Conservation (phyloP, 208 protist genomes). For the Borovskyia barvae region DNA sequence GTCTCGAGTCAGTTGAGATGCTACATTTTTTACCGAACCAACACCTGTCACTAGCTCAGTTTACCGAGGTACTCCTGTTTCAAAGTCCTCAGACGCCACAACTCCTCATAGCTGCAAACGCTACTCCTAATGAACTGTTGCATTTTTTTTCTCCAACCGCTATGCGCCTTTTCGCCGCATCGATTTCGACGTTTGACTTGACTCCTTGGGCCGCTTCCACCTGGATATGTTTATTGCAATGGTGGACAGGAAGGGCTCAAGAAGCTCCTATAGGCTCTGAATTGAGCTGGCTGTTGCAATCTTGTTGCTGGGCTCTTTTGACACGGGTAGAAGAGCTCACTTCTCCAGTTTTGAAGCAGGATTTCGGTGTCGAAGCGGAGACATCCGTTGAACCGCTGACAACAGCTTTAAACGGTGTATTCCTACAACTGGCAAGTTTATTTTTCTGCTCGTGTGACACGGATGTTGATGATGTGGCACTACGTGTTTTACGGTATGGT, state of each 20-base stretch:
- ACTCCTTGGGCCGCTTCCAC: constrained; percentile 4
- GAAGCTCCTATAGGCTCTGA: constrained; percentile 7
- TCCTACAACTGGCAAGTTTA: constrained; percentile 17
- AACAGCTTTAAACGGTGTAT: constrained; percentile 3
- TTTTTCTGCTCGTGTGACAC: constrained; percentile 15
- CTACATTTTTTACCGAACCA: no score
- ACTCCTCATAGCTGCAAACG: no score
- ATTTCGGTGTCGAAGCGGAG: constrained; percentile 1
- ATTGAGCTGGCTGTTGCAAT: constrained; percentile 13
- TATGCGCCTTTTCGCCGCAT: constrained; percentile 7
- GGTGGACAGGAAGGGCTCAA: background rate
- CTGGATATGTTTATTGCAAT: constrained; percentile 4
- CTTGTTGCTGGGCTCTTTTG: constrained; percentile 25
- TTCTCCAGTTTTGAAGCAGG: background rate
- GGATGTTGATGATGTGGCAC: constrained; percentile 8
- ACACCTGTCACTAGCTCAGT: no score
- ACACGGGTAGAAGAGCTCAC: constrained; percentile 3
- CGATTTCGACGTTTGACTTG: background rate
- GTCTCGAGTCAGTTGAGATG: no score
- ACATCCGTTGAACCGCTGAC: background rate
- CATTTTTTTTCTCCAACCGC: background rate
- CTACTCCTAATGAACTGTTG: constrained; percentile 4
- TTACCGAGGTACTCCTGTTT: no score
- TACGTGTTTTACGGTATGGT: constrained; percentile 5
- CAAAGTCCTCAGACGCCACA: no score